phyloP scores from a whole-genome alignment of 1,284 basidiomycete genomes.

The Anthracocystis setariae region DNA sequence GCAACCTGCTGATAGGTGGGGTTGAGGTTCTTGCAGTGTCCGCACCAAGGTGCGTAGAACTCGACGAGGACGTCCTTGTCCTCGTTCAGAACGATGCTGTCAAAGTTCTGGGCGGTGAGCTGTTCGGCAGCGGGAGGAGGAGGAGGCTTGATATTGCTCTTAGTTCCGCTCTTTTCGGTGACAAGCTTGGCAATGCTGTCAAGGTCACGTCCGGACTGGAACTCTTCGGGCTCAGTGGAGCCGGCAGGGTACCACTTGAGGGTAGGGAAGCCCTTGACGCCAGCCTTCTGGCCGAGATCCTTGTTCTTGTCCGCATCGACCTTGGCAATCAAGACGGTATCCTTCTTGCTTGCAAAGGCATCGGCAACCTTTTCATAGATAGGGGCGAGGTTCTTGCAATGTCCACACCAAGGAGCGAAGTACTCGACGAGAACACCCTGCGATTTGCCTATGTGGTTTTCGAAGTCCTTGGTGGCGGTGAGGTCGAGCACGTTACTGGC shows the following conservation, averaged over 20 bases:
- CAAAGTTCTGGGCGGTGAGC: slow-evolving; percentile 81
- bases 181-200: slow-evolving; percentile 80
- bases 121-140: slow-evolving; percentile 79
- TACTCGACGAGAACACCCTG: slow-evolving; percentile 62
- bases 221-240: slow-evolving; percentile 73
- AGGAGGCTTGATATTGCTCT: slow-evolving; percentile 84
- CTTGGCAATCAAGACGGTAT: slow-evolving; percentile 89
- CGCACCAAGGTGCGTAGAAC: slow-evolving; percentile 91
- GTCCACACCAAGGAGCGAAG: slow-evolving; percentile 67
- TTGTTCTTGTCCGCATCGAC: slow-evolving; percentile 91
- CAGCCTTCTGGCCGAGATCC: slow-evolving; percentile 75
- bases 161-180: slow-evolving; percentile 78
- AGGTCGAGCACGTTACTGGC: slow-evolving; percentile 62
- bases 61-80: slow-evolving; percentile 94
- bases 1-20: slow-evolving; percentile 93
- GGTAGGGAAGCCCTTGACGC: slow-evolving; percentile 86
- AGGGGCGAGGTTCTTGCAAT: slow-evolving; percentile 81
- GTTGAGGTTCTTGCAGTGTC: slow-evolving; percentile 88
- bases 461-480: slow-evolving; percentile 58
- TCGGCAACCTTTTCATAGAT: slow-evolving; percentile 88
- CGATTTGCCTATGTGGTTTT: slow-evolving; percentile 55
- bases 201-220: slow-evolving; percentile 82
- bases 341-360: slow-evolving; percentile 76
- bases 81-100: slow-evolving; percentile 82
- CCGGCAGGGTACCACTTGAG: slow-evolving; percentile 86